Conservation (phyloP, 176 grass and related monocot genomes). For the Coix lacrymajobi region DNA sequence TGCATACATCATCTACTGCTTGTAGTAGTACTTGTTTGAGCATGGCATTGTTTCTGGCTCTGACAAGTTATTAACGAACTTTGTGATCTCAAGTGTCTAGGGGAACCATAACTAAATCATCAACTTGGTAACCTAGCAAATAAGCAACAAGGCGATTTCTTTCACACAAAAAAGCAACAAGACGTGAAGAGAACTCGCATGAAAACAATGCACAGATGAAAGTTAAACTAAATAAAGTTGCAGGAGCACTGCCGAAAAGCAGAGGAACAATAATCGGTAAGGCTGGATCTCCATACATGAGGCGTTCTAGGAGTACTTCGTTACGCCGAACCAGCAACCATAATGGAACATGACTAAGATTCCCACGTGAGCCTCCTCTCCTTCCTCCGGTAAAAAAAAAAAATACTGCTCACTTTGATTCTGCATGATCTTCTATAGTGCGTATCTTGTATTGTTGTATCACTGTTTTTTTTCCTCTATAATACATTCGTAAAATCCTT, state of each 20-base stretch:
- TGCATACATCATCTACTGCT: neutral
- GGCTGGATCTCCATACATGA: neutral
- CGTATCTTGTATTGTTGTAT: no score
- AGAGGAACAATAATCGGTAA: slow-evolving; percentile 27
- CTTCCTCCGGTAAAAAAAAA: neutral
- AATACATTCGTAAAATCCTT: neutral
- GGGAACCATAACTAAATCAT: neutral
- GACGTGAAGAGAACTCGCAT: neutral
- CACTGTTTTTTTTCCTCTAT: neutral
- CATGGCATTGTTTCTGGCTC: no score
- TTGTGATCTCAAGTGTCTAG: neutral
- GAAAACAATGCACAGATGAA: neutral
- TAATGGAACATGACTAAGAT: slow-evolving; percentile 72
- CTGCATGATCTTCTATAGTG: neutral
- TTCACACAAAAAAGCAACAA: neutral
- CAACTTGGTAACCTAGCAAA: neutral
- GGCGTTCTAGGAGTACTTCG: neutral
- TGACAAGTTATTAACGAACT: neutral
- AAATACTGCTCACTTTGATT: neutral
- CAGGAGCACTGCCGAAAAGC: slow-evolving; percentile 49
- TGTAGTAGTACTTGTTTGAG: neutral
- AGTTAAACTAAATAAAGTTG: slow-evolving; percentile 11
- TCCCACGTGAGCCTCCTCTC: slow-evolving; percentile 34
- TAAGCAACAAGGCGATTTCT: neutral
- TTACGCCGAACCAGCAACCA: slow-evolving; percentile 8